A percentile compares a stretch with the other conserved stretches of the same genome.
These are phyloP conservation scores for Schizosaccharomyces versatilis DNA, from an alignment of 1,139 yeast genomes.

Conservation along the genomic window DNA sequence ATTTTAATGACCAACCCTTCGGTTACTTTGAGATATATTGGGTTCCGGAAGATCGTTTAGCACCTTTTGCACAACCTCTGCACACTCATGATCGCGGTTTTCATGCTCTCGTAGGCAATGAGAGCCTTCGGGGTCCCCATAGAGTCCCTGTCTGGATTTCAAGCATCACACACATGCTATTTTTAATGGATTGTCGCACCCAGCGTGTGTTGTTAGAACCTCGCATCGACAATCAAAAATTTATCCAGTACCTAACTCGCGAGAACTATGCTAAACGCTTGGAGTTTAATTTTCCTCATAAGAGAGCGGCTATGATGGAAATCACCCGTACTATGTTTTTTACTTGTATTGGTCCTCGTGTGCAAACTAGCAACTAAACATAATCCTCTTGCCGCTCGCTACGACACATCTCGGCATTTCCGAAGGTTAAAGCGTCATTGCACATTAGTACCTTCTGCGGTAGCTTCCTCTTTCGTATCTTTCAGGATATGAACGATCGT, in stretches of 20 bases:
- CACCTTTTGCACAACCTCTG: constrained; percentile 10
- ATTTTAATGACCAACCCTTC: constrained; percentile 12
- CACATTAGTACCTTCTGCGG: too few species aligned
- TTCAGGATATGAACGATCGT: too few species aligned
- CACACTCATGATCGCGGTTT: constrained; percentile 14
- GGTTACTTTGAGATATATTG: constrained; percentile 14
- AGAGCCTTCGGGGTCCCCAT: constrained; percentile 14
- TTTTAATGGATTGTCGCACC: constrained; percentile 14
- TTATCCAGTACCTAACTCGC: constrained; percentile 12
- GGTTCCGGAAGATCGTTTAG: constrained; percentile 14
- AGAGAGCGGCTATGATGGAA: constrained; percentile 15
- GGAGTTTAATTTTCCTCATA: constrained; percentile 16
- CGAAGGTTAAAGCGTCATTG: too few species aligned
- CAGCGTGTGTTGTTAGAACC: constrained; percentile 14
- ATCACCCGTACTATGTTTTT: constrained; percentile 13
- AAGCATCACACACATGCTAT: constrained; percentile 13
- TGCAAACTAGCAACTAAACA: not conserved
- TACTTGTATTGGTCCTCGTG: constrained; percentile 5
- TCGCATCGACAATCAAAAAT: constrained; percentile 14
- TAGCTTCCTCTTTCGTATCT: too few species aligned
- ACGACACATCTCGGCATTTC: too few species aligned
- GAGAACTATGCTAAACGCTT: constrained; percentile 11
- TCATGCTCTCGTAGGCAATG: constrained; percentile 15
- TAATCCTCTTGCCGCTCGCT: not conserved
- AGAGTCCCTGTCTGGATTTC: constrained; percentile 14